Percentiles rank a stretch among this genome's conserved stretches.
phyloP scores from a whole-genome alignment of 2,329 filamentous ascomycete genomes.

The Fusarium keratoplasticum region DNA sequence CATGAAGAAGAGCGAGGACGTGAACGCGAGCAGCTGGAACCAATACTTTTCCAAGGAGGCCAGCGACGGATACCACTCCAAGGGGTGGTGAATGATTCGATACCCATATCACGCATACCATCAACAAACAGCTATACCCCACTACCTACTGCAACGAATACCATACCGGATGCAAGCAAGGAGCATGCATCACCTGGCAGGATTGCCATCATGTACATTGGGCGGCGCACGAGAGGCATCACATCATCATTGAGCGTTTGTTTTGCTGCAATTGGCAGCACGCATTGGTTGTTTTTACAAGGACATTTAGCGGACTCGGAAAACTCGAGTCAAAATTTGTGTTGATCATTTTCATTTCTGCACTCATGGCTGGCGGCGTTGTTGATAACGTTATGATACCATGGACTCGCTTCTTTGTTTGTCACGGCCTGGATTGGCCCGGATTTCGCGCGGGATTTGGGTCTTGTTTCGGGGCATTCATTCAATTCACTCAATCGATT shows the following conservation, averaged over 20 bases:
- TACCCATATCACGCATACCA: constrained; percentile 27
- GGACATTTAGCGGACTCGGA: constrained; percentile 32
- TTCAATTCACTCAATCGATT: not conserved
- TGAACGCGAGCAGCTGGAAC: constrained; percentile 82
- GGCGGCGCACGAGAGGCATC: constrained; percentile 46
- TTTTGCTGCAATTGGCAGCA: constrained; percentile 41
- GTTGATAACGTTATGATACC: constrained; percentile 47
- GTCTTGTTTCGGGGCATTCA: constrained; percentile 18
- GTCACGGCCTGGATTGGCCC: constrained; percentile 29
- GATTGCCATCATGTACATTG: constrained; percentile 43
- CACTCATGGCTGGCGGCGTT: constrained; percentile 40
- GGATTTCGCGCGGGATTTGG: constrained; percentile 16
- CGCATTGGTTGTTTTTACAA: constrained; percentile 31
- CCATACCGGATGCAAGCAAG: not conserved
- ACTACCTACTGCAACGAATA: constrained; percentile 18
- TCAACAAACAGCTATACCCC: constrained; percentile 34
- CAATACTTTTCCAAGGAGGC: constrained; percentile 87
- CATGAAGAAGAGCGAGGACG: constrained; percentile 69
- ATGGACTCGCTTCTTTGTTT: constrained; percentile 41
- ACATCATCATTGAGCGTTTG: constrained; percentile 45
- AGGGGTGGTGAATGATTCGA: constrained; percentile 52
- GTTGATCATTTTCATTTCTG: constrained; percentile 18
- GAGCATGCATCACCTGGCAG: constrained; percentile 21
- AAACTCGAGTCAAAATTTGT: constrained; percentile 25
- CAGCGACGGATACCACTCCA: constrained; percentile 59